Conservation (phyloP, 371 early-diverging fungal genomes). For the Furculomyces boomerangus region DNA sequence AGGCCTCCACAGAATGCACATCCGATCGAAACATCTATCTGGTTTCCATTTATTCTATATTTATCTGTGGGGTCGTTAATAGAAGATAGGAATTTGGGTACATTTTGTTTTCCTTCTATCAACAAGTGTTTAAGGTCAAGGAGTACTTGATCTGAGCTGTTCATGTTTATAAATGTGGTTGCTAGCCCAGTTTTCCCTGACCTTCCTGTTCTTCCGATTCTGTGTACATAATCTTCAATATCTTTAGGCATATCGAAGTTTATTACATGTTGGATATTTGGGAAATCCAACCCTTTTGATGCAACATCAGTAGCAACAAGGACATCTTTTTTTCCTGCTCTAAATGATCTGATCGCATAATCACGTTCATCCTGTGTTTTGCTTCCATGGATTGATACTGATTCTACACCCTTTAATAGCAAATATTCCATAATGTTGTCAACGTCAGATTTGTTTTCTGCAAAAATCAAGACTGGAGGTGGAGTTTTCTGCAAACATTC, state of each 20-base stretch:
- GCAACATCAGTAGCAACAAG: conserved; percentile 99
- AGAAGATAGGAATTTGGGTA: conserved; percentile 72
- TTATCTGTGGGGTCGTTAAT: conserved; percentile 77
- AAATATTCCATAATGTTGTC: conserved; percentile 95
- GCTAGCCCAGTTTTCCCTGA: conserved; percentile 91
- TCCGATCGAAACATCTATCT: conserved; percentile 33
- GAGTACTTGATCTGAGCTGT: conserved; percentile 66
- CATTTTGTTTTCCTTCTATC: conserved; percentile 78
- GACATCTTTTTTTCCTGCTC: conserved; percentile 41
- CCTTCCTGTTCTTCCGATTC: conserved; percentile 98
- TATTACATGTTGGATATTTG: conserved; percentile 91
- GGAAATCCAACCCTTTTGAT: conserved; percentile 92
- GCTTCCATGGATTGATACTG: conserved; percentile 95
- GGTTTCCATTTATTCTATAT: conserved; percentile 42
- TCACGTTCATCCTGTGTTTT: conserved; percentile 94
- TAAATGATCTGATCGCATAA: conserved; percentile 72
- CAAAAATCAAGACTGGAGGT: conserved; percentile 94
- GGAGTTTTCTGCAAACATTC: conserved; percentile 88
- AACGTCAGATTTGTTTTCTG: conserved; percentile 98
- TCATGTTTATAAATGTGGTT: conserved; percentile 86
- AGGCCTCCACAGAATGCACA: conserved; percentile 91
- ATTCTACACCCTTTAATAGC: conserved; percentile 80
- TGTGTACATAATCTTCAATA: conserved; percentile 90
- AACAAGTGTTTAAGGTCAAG: conserved; percentile 85
- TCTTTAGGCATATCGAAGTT: conserved; percentile 95